Evolutionary conservation across 148 eudicot species (phyloP), one percentile per base, ranked within the genome.

Genomic region (Chenopodium quinoa): DNA sequence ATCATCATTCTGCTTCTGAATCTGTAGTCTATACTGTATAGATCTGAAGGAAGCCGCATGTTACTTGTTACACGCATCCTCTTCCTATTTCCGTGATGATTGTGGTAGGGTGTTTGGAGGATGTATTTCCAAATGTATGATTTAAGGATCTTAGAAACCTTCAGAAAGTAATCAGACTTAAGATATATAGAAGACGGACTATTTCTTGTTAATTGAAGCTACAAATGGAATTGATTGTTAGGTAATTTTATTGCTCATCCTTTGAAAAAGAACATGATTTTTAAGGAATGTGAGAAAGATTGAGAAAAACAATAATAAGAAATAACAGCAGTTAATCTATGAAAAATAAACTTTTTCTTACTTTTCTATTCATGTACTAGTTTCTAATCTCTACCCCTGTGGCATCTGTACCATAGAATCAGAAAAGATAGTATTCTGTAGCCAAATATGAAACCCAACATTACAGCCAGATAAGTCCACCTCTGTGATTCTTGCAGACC

Each of bases 401-500:
- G 86, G 84, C 92, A 92, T 88, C 91, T 91, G 82, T 68, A 92
- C 91, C 91, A 90, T 40, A 96, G 86, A 80, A 96, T 90, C 29
- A 92, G 75, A 83, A 88, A 92, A 85, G 92, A 90, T 44, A 96
- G 87, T 73, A 92, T 78, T 84, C 98, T 92, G 82, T 96, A 96
- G 3, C 92, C 97, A 34, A 90, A 3, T 64, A 90, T 89, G 82
- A 87, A 96, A 4, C 92, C 95, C 79, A 94, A 65, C 99, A 96
- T 96, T 48, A 96, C 90, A 40, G 63, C 93, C 82, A 92, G 86
- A 71, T 96, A 91, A 78, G 84, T 94, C 97, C 98, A 96, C 50
- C 89, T 96, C 65, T 91, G 94, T 48, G 92, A 87, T 70, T 94
- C 91, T 67, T 87, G 76, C 34, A 94, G 22, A 54, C 93, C 97